phyloP scores from a whole-genome alignment of 2,329 filamentous ascomycete genomes.

The Microdochium nivale region DNA sequence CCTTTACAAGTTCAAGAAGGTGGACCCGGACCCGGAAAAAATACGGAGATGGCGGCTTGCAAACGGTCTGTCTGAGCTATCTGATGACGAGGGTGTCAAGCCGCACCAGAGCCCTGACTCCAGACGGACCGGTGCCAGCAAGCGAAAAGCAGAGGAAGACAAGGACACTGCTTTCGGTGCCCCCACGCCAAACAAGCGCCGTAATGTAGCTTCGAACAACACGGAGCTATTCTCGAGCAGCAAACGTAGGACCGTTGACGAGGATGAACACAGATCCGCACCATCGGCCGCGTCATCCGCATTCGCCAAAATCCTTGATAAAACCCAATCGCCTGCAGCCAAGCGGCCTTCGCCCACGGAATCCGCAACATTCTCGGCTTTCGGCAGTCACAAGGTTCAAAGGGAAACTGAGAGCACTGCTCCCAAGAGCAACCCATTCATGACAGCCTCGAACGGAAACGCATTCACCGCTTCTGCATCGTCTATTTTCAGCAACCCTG shows the following conservation, averaged over 20 bases:
- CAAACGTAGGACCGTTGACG: conserved; percentile 42
- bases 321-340: conserved; percentile 26
- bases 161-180: conserved; percentile 27
- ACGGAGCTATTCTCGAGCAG: conserved; percentile 28
- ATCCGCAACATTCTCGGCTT: conserved; percentile 5
- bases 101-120: conserved; percentile 17
- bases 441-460: conserved; percentile 29
- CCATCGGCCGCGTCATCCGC: conserved; percentile 46
- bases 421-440: conserved; percentile 16
- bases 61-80: conserved; percentile 42
- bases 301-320: conserved; percentile 50
- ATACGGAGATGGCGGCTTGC: conserved; percentile 50
- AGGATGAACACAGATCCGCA: conserved; percentile 38
- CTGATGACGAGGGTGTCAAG: conserved; percentile 30
- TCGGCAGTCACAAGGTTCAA: background rate
- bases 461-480: conserved; percentile 18
- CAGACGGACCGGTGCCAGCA: conserved; percentile 22
- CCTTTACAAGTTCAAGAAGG: conserved; percentile 54
- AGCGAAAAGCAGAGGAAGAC: conserved; percentile 51
- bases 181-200: conserved; percentile 39
- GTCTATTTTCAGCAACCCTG: conserved; percentile 24
- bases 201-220: conserved; percentile 26
- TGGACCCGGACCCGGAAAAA: conserved; percentile 48
- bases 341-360: conserved; percentile 14
- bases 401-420: conserved; percentile 18